A percentile compares a stretch with the other conserved stretches of the same genome.
phyloP scores from a whole-genome alignment of 2,329 filamentous ascomycete genomes.

The Colletotrichum zoysiae region DNA sequence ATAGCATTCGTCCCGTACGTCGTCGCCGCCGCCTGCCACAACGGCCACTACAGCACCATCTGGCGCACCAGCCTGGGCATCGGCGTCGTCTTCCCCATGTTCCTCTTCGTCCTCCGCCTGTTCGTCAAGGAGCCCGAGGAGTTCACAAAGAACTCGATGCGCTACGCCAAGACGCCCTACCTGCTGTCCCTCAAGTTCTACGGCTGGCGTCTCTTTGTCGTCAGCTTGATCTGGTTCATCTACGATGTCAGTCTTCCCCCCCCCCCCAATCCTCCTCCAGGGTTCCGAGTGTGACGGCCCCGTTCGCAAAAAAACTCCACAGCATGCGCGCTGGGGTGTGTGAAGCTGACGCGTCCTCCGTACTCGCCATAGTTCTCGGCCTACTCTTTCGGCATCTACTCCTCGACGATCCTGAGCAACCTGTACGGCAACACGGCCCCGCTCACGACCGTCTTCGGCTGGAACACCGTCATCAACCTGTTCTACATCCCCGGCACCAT shows the following conservation, averaged over 20 bases:
- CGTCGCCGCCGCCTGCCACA: slow-evolving; percentile 67
- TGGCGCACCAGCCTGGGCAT: slow-evolving; percentile 88
- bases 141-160: slow-evolving; percentile 79
- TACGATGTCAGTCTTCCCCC: slow-evolving; percentile 69
- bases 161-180: slow-evolving; percentile 68
- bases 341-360: no score
- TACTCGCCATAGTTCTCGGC: slow-evolving; percentile 70
- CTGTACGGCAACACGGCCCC: slow-evolving; percentile 70
- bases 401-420: slow-evolving; percentile 77
- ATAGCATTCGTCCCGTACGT: slow-evolving; percentile 52
- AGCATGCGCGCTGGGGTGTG: no score
- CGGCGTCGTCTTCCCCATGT: slow-evolving; percentile 81
- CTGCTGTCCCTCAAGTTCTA: slow-evolving; percentile 73
- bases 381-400: slow-evolving; percentile 90
- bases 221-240: slow-evolving; percentile 86
- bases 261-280: not conserved
- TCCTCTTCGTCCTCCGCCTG: slow-evolving; percentile 77
- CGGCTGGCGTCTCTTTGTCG: slow-evolving; percentile 76
- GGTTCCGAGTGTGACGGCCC: not conserved
- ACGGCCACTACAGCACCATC: slow-evolving; percentile 76
- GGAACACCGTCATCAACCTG: slow-evolving; percentile 88
- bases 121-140: slow-evolving; percentile 84
- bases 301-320: not conserved
- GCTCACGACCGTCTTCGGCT: slow-evolving; percentile 85
- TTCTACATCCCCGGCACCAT: slow-evolving; percentile 91